phyloP scores from a whole-genome alignment of 2,329 filamentous ascomycete genomes.

The Xylariaceae sp. region DNA sequence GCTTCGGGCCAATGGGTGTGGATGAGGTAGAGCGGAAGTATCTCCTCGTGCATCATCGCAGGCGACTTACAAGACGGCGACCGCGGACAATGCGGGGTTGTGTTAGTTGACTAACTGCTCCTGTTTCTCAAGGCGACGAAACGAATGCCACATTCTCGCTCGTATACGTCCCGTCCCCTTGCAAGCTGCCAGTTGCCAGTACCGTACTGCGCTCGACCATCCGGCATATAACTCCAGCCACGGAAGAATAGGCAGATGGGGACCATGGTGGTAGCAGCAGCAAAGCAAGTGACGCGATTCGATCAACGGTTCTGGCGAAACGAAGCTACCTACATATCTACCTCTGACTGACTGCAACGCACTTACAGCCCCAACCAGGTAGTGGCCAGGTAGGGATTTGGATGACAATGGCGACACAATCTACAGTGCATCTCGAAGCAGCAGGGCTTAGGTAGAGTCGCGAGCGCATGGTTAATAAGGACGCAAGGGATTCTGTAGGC shows the following conservation, averaged over 20 bases:
- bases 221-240: too few species aligned
- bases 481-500: background rate
- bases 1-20: conserved; percentile 1
- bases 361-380: background rate
- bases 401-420: background rate
- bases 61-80: conserved; percentile 17
- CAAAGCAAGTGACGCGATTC: background rate
- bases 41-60: conserved; percentile 10
- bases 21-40: conserved; percentile 16
- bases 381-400: background rate
- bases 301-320: background rate
- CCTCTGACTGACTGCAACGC: background rate
- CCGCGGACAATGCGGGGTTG: conserved; percentile 18
- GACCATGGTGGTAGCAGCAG: too few species aligned
- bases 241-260: too few species aligned
- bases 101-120: conserved; percentile 11
- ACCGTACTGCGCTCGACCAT: too few species aligned
- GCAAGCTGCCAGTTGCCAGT: too few species aligned
- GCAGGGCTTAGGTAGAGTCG: background rate
- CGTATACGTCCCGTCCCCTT: background rate
- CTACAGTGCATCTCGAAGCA: too few species aligned
- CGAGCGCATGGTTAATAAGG: background rate
- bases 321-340: background rate
- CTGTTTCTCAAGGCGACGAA: conserved; percentile 13
- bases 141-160: conserved; percentile 1